Evolutionary conservation across 176 grass and related monocot species (phyloP).

Genomic region (Coix lacrymajobi): DNA sequence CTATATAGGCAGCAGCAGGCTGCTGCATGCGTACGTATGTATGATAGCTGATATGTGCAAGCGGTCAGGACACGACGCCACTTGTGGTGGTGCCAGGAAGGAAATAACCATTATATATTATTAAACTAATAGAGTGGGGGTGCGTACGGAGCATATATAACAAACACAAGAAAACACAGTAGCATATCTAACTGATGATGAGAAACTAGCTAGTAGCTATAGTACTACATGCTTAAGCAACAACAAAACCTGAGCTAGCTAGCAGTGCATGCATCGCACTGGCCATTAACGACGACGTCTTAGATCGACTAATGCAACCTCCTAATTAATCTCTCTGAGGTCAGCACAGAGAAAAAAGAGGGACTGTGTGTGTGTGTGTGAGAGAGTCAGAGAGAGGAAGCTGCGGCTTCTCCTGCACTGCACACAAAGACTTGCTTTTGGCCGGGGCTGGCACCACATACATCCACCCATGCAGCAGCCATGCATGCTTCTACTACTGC

Average conservation of each 20-base stretch:
- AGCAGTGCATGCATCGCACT: neutral
- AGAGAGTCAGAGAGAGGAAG: neutral
- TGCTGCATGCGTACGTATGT: too few species aligned
- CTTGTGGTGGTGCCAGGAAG: neutral
- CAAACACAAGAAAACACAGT: neutral
- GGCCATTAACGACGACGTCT: neutral
- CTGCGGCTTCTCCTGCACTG: neutral
- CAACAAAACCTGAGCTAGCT: neutral
- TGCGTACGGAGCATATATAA: neutral
- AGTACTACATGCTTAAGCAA: neutral
- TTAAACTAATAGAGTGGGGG: neutral
- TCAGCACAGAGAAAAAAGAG: neutral
- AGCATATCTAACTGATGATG: neutral
- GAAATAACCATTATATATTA: neutral
- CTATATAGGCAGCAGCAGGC: too few species aligned
- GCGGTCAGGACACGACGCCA: neutral
- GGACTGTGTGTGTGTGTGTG: too few species aligned
- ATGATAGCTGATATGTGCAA: neutral
- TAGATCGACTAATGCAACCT: neutral
- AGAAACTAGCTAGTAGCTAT: too few species aligned
- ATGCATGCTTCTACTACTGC: neutral
- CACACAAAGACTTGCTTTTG: neutral
- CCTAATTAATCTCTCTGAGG: neutral
- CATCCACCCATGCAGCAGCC: neutral
- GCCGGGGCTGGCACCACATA: neutral